These are phyloP conservation scores for Prunus padus DNA, from an alignment of 306 rosid species.

Conservation along the genomic window DNA sequence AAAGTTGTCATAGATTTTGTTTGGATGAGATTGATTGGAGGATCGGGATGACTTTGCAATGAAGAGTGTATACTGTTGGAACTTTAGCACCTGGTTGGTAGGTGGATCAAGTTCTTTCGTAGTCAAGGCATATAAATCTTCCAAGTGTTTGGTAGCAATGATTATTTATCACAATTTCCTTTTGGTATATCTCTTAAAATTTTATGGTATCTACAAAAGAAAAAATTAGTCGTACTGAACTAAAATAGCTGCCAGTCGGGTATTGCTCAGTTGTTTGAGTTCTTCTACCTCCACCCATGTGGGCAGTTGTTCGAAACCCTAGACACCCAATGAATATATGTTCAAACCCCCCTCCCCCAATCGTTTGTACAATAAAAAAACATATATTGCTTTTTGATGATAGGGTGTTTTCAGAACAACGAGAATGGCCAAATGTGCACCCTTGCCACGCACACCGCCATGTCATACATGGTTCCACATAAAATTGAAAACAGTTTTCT, in stretches of 20 bases:
- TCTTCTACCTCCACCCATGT: no score
- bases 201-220: background rate
- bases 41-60: background rate
- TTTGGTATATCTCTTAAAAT: background rate
- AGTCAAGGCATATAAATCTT: background rate
- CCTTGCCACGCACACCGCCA: background rate
- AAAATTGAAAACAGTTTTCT: background rate
- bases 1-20: background rate
- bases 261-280: no score
- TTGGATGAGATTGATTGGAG: no score
- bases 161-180: background rate
- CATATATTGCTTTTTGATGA: background rate
- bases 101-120: background rate
- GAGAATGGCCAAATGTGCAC: background rate
- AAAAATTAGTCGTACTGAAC: background rate
- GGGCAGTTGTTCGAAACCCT: no score
- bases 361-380: no score
- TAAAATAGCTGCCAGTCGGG: no score
- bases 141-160: background rate
- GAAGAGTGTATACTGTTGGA: background rate
- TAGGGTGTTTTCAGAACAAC: background rate
- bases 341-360: no score
- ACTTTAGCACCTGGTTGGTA: no score
- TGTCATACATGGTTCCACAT: background rate
- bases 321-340: no score